A percentile compares a stretch with the other conserved stretches of the same genome.
Conservation (phyloP, 139 green algal genomes). For the Desmodesmus armatus region DNA sequence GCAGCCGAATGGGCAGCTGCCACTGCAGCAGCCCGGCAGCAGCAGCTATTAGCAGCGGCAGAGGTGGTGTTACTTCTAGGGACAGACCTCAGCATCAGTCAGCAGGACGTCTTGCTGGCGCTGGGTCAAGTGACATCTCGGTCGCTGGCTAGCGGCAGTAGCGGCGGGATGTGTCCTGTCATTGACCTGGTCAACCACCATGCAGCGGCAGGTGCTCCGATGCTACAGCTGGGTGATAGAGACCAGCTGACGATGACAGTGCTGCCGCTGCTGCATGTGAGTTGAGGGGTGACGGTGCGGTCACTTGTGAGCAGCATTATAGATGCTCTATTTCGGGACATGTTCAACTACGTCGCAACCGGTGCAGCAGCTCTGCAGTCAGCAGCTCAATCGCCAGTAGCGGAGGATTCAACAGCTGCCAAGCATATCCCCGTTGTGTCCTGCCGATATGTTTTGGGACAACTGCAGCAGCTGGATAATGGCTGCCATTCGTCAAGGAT, state of each 20-base stretch:
- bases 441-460: too few species aligned
- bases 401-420: too few species aligned
- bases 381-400: too few species aligned
- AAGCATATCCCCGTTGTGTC: too few species aligned
- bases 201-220: background rate
- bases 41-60: background rate
- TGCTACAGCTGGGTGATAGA: slow-evolving; percentile 37
- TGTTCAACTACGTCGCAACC: too few species aligned
- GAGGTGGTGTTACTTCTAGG: slow-evolving; percentile 3
- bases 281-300: too few species aligned
- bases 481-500: too few species aligned
- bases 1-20: slow-evolving; percentile 9
- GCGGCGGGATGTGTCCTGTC: slow-evolving; percentile 31
- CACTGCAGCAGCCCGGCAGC: background rate
- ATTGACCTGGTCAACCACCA: slow-evolving; percentile 35
- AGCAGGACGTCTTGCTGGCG: background rate
- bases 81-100: background rate
- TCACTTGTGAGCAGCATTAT: too few species aligned
- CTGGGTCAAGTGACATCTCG: slow-evolving; percentile 26
- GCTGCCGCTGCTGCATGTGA: slow-evolving; percentile 32
- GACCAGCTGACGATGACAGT: slow-evolving; percentile 41
- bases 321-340: too few species aligned
- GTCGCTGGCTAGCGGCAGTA: slow-evolving; percentile 17
- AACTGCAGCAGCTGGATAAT: too few species aligned
- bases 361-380: too few species aligned